Conservation (phyloP, 2,329 filamentous ascomycete genomes). For the Bisporella sp. region DNA sequence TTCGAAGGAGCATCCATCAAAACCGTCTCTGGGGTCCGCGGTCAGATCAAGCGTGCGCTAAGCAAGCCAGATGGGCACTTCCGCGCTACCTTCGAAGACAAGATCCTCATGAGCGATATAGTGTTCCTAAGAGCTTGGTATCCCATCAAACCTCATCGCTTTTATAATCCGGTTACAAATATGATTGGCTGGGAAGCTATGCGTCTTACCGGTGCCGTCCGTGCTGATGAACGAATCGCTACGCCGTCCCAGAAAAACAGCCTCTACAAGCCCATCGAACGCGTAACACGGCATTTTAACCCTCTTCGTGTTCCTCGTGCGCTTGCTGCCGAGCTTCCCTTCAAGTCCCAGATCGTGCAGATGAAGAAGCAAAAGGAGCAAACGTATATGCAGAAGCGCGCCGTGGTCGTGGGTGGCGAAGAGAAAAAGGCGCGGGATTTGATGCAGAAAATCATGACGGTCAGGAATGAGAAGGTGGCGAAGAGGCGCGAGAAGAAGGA, state of each 20-base stretch:
- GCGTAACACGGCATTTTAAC: constrained; percentile 69
- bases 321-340: constrained; percentile 78
- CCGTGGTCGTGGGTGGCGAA: constrained; percentile 77
- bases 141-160: constrained; percentile 87
- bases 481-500: constrained; percentile 84
- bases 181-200: constrained; percentile 86
- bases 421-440: constrained; percentile 84
- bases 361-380: constrained; percentile 73
- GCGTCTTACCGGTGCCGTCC: constrained; percentile 89
- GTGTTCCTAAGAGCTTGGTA: constrained; percentile 97
- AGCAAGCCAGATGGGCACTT: constrained; percentile 92
- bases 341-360: constrained; percentile 80
- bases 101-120: constrained; percentile 93
- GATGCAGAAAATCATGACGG: constrained; percentile 86
- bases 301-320: constrained; percentile 64
- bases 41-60: constrained; percentile 94
- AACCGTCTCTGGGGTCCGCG: constrained; percentile 90
- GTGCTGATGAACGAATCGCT: constrained; percentile 64
- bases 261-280: constrained; percentile 67
- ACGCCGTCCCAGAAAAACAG: constrained; percentile 81
- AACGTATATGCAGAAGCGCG: constrained; percentile 93
- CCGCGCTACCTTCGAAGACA: constrained; percentile 97
- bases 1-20: constrained; percentile 95
- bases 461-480: constrained; percentile 84
- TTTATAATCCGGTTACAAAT: constrained; percentile 96